phyloP scores from a whole-genome alignment of 768 basidiomycete genomes.

The Inosperma sp. region DNA sequence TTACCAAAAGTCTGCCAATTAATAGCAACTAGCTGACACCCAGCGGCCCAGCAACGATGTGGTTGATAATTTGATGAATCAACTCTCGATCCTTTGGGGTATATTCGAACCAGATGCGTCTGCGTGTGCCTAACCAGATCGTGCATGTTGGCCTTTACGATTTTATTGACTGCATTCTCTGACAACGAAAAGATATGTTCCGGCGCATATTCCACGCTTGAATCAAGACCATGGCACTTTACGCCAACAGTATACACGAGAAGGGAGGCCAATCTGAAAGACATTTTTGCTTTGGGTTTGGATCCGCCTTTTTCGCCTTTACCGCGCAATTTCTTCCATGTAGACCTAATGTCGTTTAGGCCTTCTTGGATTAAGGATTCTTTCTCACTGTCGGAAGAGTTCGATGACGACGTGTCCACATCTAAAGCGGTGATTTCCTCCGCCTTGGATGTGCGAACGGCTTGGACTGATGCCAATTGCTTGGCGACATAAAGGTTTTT shows the following conservation, averaged over 20 bases:
- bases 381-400: conserved; percentile 13
- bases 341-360: conserved; percentile 15
- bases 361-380: conserved; percentile 14
- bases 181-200: conserved; percentile 93
- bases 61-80: conserved; percentile 13
- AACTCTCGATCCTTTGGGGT: conserved; percentile 44
- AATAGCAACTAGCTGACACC: conserved; percentile 85
- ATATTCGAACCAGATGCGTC: conserved; percentile 77
- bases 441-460: conserved; percentile 47
- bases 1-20: conserved; percentile 97
- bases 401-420: conserved; percentile 17
- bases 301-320: conserved; percentile 11
- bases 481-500: conserved; percentile 86
- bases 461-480: conserved; percentile 61
- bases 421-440: conserved; percentile 55
- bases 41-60: conserved; percentile 84
- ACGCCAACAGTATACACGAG: conserved; percentile 95
- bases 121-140: conserved; percentile 86
- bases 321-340: conserved; percentile 20
- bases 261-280: conserved; percentile 62
- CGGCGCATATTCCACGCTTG: conserved; percentile 77
- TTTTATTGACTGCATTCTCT: conserved; percentile 72
- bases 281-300: conserved; percentile 62
- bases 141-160: conserved; percentile 60
- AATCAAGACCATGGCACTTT: conserved; percentile 87